Evolutionary conservation across 371 early-diverging fungal genomes (phyloP), one percentile per base, ranked within the genome.

Genomic region (Scutellospora calospora): DNA sequence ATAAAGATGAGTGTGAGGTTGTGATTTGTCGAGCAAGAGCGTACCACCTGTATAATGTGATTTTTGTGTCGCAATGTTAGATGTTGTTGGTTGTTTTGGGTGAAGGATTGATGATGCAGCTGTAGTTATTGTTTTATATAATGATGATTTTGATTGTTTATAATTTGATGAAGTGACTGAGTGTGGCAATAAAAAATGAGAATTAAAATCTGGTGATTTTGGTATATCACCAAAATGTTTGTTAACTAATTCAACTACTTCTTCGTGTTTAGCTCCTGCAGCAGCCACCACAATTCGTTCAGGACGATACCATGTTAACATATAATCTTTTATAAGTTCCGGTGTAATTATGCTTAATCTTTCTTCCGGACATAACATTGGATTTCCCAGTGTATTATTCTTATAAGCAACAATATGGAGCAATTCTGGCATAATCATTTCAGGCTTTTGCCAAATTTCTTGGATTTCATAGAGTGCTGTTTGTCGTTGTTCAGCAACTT

Each of bases 201-300:
- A 5, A 51, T 51, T 66, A 16, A 68, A 54, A 49, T 68, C 66
- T 8, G 59, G 57, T 22, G 79, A 79, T 57, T 54, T 79, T 35
- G 51, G 79, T 83, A 94, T 83, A 49, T 88, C 83, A 9, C 94
- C 94, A 86, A 94, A 95, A 71, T 91, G 83, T 59, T 90, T 83
- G 25, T 87, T 81, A 3, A 94, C 93, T 31, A 94, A 84, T n/a
- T 91, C 90, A 0, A 96, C 94, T 0, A 97, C 90, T 76, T 91
- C 84, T 16, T 93, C 94, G 81, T 98, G 99, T 22, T 91, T 91
- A 57, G 95, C 90, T 25, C 99, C 99, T 38, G 95, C 92, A 0
- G 94, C 97, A 0, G 96, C 95, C 52, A 98, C 89, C 0, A 97
- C 97, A 81, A 98, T 95, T 49, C 96, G 91, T 78, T 97, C 95